Evolutionary conservation across 2,329 filamentous ascomycete species (phyloP).

Genomic region (Polytolypa hystricis): DNA sequence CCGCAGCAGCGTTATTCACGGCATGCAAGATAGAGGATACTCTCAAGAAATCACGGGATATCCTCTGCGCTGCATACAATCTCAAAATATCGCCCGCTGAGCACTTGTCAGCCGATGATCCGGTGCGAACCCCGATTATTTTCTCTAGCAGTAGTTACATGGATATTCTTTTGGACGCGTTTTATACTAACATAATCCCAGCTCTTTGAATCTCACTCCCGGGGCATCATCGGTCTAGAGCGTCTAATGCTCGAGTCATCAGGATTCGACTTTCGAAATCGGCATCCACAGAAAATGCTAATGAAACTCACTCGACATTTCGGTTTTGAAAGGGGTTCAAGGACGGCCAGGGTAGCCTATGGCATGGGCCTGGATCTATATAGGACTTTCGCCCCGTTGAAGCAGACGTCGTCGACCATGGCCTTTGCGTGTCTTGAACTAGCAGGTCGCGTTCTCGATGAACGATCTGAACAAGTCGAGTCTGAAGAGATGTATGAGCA

Average conservation of each 20-base stretch:
- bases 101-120: conserved; percentile 67
- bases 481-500: conserved; percentile 39
- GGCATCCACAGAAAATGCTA: conserved; percentile 75
- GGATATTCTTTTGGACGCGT: too few relatives aligned
- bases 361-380: conserved; percentile 81
- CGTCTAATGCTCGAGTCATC: conserved; percentile 85
- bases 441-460: conserved; percentile 55
- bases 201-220: conserved; percentile 69
- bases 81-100: conserved; percentile 59
- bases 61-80: conserved; percentile 83
- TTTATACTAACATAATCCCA: too few relatives aligned
- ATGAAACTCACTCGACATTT: conserved; percentile 63
- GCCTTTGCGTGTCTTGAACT: conserved; percentile 74
- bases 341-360: conserved; percentile 50
- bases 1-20: conserved; percentile 76
- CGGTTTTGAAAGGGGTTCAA: conserved; percentile 35
- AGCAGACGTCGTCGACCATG: conserved; percentile 78
- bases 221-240: conserved; percentile 79
- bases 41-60: conserved; percentile 89
- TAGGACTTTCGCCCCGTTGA: conserved; percentile 83
- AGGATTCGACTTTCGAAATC: conserved; percentile 84
- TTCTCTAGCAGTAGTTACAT: too few relatives aligned
- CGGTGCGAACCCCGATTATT: conserved; percentile 40
- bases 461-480: conserved; percentile 41
- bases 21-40: conserved; percentile 98